phyloP scores from a whole-genome alignment of 768 basidiomycete species.

The Stropharia rugosoannulata region DNA sequence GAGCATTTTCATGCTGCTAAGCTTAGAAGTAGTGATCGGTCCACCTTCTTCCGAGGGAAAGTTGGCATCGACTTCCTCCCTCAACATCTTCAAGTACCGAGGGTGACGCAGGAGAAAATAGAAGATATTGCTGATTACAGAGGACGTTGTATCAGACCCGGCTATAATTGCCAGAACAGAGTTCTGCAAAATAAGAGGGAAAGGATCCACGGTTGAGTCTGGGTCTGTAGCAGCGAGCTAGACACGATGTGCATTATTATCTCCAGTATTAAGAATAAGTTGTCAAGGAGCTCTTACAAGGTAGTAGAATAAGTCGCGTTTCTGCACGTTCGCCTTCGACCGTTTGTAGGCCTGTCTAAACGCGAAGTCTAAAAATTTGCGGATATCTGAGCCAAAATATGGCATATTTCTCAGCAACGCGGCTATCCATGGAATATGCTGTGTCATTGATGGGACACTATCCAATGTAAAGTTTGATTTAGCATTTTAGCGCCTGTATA shows the following conservation, averaged over 20 bases:
- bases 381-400: constrained; percentile 8
- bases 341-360: constrained; percentile 21
- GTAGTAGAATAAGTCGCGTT: constrained; percentile 28
- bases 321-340: constrained; percentile 5
- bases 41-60: constrained; percentile 8
- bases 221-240: constrained; percentile 16
- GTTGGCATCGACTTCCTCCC: constrained; percentile 24
- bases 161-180: constrained; percentile 27
- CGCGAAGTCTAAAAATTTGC: constrained; percentile 14
- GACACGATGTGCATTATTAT: not conserved
- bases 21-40: constrained; percentile 12
- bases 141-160: constrained; percentile 30
- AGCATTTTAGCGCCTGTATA: not conserved
- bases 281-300: constrained; percentile 19
- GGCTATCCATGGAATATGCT: constrained; percentile 24
- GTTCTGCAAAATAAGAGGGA: constrained; percentile 18
- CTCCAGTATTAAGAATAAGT: not conserved
- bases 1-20: constrained; percentile 21
- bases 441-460: constrained; percentile 18
- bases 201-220: constrained; percentile 8
- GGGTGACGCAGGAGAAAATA: constrained; percentile 26
- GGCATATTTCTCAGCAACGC: constrained; percentile 11
- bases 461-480: not conserved
- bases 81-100: constrained; percentile 19
- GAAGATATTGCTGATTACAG: constrained; percentile 23